Percentiles rank a stretch among this genome's conserved stretches.
These are phyloP conservation scores for Metarhizium robertsii DNA, from an alignment of 2,329 filamentous ascomycete genomes.

Conservation along the genomic window DNA sequence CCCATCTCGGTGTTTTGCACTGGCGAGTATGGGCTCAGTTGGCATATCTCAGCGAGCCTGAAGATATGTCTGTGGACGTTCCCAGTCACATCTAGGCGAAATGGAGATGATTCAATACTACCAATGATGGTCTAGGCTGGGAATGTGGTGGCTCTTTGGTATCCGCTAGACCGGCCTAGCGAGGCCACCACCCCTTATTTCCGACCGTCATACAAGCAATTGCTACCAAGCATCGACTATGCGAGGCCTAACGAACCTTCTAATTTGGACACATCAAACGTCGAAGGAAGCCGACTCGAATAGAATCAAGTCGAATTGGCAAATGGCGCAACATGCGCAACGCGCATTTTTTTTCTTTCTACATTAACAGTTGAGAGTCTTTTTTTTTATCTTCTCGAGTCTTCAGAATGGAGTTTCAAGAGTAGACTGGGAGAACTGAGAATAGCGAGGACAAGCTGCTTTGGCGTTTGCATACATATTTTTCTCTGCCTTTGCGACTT, in stretches of 20 bases:
- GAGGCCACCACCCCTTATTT: background rate
- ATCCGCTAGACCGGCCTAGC: background rate
- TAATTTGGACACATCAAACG: background rate
- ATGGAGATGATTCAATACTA: background rate
- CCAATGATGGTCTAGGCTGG: background rate
- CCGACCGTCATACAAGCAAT: background rate
- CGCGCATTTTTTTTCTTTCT: background rate
- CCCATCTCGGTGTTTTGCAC: constrained; percentile 77
- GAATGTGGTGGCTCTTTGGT: background rate
- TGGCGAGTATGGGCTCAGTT: constrained; percentile 82
- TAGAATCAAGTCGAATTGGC: background rate
- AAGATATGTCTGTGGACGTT: constrained; percentile 24
- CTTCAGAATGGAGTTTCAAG: constrained; percentile 6
- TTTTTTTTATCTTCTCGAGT: background rate
- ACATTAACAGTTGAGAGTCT: background rate
- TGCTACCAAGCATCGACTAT: background rate
- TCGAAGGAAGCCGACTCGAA: background rate
- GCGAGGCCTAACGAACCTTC: background rate
- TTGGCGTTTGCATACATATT: constrained; percentile 10
- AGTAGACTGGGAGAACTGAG: constrained; percentile 2
- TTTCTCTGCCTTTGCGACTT: background rate
- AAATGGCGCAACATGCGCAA: background rate
- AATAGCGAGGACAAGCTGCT: constrained; percentile 4
- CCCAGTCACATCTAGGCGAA: background rate
- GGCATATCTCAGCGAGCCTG: constrained; percentile 48